Evolutionary conservation across 495 filamentous ascomycete genomes (phyloP).

Genomic region (Cercophora newfieldiana): DNA sequence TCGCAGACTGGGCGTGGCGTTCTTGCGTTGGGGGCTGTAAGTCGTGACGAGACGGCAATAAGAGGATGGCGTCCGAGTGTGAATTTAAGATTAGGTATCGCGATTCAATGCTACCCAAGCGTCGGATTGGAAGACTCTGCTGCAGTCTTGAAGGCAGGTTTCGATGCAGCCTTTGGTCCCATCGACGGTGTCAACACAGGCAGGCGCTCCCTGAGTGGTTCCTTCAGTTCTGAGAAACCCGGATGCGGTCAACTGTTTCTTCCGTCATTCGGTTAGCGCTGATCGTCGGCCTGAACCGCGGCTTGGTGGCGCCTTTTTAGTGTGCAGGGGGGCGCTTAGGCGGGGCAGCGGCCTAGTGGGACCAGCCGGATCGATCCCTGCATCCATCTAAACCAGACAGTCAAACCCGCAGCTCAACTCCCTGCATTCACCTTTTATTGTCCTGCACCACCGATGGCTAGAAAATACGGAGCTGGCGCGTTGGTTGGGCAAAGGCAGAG

Average conservation of each 20-base stretch:
- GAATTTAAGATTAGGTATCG: constrained; percentile 13
- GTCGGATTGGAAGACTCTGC: constrained; percentile 9
- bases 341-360: constrained; percentile 2
- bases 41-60: too few species aligned
- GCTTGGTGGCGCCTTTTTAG: constrained; percentile 13
- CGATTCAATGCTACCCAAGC: constrained; percentile 10
- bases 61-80: not conserved
- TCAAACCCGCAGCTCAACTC: not conserved
- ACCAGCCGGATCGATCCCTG: constrained; percentile 1
- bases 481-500: too few species aligned
- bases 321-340: constrained; percentile 11
- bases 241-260: constrained; percentile 19
- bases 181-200: not conserved
- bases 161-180: constrained; percentile 1
- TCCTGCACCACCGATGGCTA: not conserved
- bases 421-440: not conserved
- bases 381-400: not conserved
- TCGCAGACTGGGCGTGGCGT: not conserved
- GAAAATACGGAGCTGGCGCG: too few species aligned
- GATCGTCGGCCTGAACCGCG: constrained; percentile 31
- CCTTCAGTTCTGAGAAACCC: not conserved
- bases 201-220: not conserved
- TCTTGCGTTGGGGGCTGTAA: too few species aligned
- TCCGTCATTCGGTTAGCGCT: constrained; percentile 32
- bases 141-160: constrained; percentile 7